Conservation (phyloP, 169 alveolate genomes). For the Cryptosporidium canis region DNA sequence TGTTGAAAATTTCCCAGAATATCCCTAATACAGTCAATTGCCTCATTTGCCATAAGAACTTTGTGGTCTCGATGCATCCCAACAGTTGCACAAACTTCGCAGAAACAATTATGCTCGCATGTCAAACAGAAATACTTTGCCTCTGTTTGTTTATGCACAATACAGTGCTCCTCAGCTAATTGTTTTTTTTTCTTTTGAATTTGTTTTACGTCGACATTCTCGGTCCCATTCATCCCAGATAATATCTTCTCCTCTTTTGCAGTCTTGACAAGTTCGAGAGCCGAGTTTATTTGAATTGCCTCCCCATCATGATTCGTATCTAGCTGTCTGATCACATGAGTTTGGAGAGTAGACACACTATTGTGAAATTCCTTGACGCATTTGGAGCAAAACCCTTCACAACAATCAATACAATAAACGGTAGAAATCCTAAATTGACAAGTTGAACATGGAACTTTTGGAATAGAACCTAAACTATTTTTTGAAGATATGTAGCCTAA, state of each 20-base stretch:
- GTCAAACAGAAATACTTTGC: constrained; percentile 68
- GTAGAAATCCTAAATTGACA: constrained; percentile 34
- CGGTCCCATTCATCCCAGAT: constrained; percentile 18
- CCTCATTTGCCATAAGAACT: constrained; percentile 65
- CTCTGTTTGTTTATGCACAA: constrained; percentile 43
- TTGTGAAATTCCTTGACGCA: constrained; percentile 57
- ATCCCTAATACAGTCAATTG: constrained; percentile 67
- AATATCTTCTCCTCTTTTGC: constrained; percentile 60
- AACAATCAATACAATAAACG: constrained; percentile 58
- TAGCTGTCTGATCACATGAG: constrained; percentile 37
- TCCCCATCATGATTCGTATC: neutral
- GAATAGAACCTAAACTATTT: constrained; percentile 42
- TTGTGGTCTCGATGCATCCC: constrained; percentile 73
- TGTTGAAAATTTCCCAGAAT: constrained; percentile 45
- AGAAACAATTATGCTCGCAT: constrained; percentile 63
- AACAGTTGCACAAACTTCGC: constrained; percentile 67
- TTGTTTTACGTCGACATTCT: neutral
- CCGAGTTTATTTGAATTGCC: neutral
- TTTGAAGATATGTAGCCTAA: constrained; percentile 1
- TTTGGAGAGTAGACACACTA: constrained; percentile 32
- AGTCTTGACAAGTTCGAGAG: neutral
- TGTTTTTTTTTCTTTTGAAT: constrained; percentile 29
- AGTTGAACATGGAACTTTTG: constrained; percentile 20
- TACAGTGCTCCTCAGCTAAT: constrained; percentile 47
- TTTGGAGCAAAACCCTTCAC: constrained; percentile 45